A percentile compares a stretch with the other conserved stretches of the same genome.
These are phyloP conservation scores for Peronospora farinosa DNA, from an alignment of 352 stramenopile species.

Conservation along the genomic window DNA sequence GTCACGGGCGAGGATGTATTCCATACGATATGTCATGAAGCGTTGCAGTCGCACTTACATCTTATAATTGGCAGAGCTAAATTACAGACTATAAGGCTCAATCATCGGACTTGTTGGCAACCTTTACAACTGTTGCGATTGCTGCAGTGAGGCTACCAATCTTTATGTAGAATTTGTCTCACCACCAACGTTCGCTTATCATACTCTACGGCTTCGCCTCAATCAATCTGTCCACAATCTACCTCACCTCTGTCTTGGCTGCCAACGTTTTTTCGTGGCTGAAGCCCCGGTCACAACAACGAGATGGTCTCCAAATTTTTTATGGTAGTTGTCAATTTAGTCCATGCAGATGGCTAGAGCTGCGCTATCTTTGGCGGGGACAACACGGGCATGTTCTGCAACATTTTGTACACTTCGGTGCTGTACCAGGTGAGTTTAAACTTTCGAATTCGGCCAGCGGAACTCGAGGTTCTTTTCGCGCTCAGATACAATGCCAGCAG, in stretches of 20 bases:
- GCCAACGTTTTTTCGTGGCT: slow-evolving; percentile 32
- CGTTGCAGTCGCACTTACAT: too few relatives aligned
- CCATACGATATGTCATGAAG: too few relatives aligned
- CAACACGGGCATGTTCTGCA: slow-evolving; percentile 61
- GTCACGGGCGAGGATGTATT: too few relatives aligned
- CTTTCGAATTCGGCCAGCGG: slow-evolving; percentile 38
- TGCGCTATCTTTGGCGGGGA: slow-evolving; percentile 62
- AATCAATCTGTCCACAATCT: slow-evolving; percentile 14
- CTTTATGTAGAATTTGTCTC: too few relatives aligned
- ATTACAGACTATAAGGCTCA: too few relatives aligned
- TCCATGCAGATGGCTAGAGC: slow-evolving; percentile 33
- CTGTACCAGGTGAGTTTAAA: slow-evolving; percentile 54
- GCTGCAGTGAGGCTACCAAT: too few relatives aligned
- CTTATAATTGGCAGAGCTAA: too few relatives aligned
- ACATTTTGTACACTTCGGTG: slow-evolving; percentile 62
- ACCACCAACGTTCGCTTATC: too few relatives aligned
- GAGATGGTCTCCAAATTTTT: slow-evolving; percentile 36
- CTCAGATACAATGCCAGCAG: slow-evolving; percentile 48
- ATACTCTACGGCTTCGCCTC: slow-evolving; percentile 24
- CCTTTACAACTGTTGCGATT: too few relatives aligned
- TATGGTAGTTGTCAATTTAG: slow-evolving; percentile 24
- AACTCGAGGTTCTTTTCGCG: slow-evolving; percentile 41
- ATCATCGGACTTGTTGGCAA: too few relatives aligned
- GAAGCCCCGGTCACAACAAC: slow-evolving; percentile 59
- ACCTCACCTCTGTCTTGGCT: slow-evolving; percentile 10